Conservation (phyloP, 306 rosid genomes). For the Rosa multiflora region DNA sequence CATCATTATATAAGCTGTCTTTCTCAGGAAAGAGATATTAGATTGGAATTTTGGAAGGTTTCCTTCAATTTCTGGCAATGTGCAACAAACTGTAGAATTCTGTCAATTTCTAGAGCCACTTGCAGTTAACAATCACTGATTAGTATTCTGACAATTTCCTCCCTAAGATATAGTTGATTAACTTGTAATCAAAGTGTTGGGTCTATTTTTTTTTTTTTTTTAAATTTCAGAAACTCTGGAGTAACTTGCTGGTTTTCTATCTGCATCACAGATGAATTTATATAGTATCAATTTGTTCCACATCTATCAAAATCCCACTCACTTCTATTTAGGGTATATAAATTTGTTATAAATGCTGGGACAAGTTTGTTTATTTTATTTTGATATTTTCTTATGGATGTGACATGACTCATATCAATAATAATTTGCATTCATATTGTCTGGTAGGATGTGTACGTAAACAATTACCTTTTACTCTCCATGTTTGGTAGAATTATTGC, state of each 20-base stretch:
- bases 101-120: constrained; percentile 4
- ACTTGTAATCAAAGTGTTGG: constrained; percentile 33
- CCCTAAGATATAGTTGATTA: constrained; percentile 19
- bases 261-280: constrained; percentile 1
- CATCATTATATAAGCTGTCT: neutral
- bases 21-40: constrained; percentile 4
- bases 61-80: constrained; percentile 23
- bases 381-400: neutral
- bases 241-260: neutral
- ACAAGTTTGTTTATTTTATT: neutral
- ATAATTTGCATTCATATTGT: neutral
- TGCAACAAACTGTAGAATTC: constrained; percentile 8
- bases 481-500: neutral
- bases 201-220: neutral
- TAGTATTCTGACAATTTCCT: neutral
- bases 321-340: neutral
- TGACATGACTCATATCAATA: neutral
- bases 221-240: neutral
- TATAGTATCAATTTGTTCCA: neutral
- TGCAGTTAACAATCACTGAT: neutral
- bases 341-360: neutral
- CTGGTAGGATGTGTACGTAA: neutral
- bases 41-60: constrained; percentile 12
- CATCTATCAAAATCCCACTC: neutral
- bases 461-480: neutral